Evolutionary conservation across 352 stramenopile species (phyloP).

Genomic region (Phytopythium boreale): DNA sequence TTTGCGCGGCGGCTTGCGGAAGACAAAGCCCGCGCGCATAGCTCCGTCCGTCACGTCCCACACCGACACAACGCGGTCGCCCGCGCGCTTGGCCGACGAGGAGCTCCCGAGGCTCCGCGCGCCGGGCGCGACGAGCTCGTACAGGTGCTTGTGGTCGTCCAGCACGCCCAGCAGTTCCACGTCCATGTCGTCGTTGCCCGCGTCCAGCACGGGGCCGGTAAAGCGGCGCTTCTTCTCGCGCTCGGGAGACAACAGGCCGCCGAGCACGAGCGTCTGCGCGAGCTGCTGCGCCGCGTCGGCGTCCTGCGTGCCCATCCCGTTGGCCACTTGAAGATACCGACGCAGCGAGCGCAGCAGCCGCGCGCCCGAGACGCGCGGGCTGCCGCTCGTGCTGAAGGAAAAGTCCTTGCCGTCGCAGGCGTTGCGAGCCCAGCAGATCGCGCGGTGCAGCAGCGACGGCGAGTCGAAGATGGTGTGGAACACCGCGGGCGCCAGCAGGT

Average conservation of each 20-base stretch:
- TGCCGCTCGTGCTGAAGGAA: background rate
- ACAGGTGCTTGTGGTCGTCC: conserved; percentile 20
- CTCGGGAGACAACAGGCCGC: conserved; percentile 28
- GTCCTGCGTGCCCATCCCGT: conserved; percentile 21
- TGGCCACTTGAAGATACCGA: conserved; percentile 24
- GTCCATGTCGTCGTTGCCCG: background rate
- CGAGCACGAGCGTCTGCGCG: conserved; percentile 30
- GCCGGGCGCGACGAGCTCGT: conserved; percentile 50
- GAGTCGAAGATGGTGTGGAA: conserved; percentile 21
- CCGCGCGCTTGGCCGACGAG: conserved; percentile 1
- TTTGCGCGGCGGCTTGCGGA: conserved; percentile 8
- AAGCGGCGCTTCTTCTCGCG: conserved; percentile 10
- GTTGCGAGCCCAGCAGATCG: background rate
- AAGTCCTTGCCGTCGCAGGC: background rate
- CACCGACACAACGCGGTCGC: conserved; percentile 17
- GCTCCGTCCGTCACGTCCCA: conserved; percentile 37
- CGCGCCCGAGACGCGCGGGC: conserved; percentile 28
- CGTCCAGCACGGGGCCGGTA: background rate
- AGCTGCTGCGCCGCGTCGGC: conserved; percentile 23
- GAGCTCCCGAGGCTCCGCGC: conserved; percentile 8
- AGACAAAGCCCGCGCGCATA: conserved; percentile 27
- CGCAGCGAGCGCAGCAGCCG: conserved; percentile 31
- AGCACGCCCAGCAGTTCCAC: conserved; percentile 26
- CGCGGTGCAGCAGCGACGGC: conserved; percentile 22
- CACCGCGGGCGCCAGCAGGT: conserved; percentile 28